Evolutionary conservation across 176 grass and related monocot genomes (phyloP), one percentile per base, ranked within the genome.

Genomic region (Puya raimondii): DNA sequence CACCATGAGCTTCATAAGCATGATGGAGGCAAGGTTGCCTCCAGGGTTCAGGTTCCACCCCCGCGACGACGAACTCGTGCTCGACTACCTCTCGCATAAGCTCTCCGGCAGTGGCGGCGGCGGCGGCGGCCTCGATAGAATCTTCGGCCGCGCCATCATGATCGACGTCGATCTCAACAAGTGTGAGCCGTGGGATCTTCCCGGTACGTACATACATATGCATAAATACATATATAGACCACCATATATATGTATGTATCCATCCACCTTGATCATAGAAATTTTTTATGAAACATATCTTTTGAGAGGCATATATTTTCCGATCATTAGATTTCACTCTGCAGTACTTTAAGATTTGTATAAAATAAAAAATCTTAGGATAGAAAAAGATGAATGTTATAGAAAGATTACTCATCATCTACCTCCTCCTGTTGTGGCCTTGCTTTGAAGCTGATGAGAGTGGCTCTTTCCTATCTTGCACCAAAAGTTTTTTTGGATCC

Each of bases 111-210:
- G 9, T 13, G 49, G 48, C 0, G 63, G 57, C 26, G 64, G 42
- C 14, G 50, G 50, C 4, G 70, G 18, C 13, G 42, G 51, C 56
- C 20, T 59, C 52, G 20, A 20, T 61, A 7, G 68, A 20, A 48
- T 76, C 9, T 59, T 69, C 47, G 78, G 77, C 25, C 70, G 81
- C 54, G 68, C 83, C 23, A 69, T 78, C 65, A 69, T 97, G 73
- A 54, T 97, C 16, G 93, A 92, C 83, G 88, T 97, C 22, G 89
- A 97, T 48, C 93, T 97, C 86, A 97, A 97, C 84, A 90, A 92
- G 86, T 78, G 86, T 70, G 93, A 97, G 71, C 93, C 89, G 1
- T 92, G 89, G 86, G 89, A 97, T 22, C 84, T 97, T 71, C 93
- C 93, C 72, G 86, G 93, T 92, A 74, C 73, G 54, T 66, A 23